Evolutionary conservation across 139 green algal genomes (phyloP).

Genomic region (Chlamydomonas sphaeroides): DNA sequence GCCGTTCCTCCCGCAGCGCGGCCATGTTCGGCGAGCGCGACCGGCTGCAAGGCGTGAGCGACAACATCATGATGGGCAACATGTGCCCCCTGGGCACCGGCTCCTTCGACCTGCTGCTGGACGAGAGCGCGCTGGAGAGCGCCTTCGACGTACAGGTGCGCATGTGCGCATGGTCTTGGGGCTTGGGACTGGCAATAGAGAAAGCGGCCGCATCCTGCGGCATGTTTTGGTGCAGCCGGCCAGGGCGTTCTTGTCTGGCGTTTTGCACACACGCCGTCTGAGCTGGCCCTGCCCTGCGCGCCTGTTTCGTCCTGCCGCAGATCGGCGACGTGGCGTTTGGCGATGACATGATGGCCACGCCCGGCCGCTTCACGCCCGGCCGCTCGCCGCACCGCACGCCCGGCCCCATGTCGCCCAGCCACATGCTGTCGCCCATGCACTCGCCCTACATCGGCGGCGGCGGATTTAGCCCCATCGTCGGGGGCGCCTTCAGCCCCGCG

Average conservation of each 20-base stretch:
- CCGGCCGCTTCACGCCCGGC: slow-evolving; percentile 62
- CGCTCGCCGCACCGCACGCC: slow-evolving; percentile 57
- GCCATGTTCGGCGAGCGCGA: slow-evolving; percentile 61
- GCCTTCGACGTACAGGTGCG: slow-evolving; percentile 85
- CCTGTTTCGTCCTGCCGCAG: no score
- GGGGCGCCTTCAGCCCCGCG: slow-evolving; percentile 28
- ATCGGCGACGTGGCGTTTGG: slow-evolving; percentile 36
- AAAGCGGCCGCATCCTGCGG: no score
- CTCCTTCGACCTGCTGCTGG: slow-evolving; percentile 92
- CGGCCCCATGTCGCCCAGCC: slow-evolving; percentile 63
- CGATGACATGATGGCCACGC: slow-evolving; percentile 24
- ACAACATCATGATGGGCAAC: slow-evolving; percentile 98
- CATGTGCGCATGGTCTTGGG: no score
- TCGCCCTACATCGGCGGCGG: slow-evolving; percentile 62
- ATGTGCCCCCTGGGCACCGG: slow-evolving; percentile 91
- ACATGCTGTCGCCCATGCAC: slow-evolving; percentile 59
- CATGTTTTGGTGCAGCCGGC: no score
- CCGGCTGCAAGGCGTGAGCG: slow-evolving; percentile 80
- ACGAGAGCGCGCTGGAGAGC: slow-evolving; percentile 88
- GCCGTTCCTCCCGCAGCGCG: slow-evolving; percentile 39
- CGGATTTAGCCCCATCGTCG: slow-evolving; percentile 74
- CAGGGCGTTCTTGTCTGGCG: no score
- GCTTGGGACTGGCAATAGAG: no score
- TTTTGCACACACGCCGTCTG: no score
- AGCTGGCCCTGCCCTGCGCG: no score